These are phyloP conservation scores for Blastobotrys serpentis DNA, from an alignment of 1,139 yeast species.

Conservation along the genomic window DNA sequence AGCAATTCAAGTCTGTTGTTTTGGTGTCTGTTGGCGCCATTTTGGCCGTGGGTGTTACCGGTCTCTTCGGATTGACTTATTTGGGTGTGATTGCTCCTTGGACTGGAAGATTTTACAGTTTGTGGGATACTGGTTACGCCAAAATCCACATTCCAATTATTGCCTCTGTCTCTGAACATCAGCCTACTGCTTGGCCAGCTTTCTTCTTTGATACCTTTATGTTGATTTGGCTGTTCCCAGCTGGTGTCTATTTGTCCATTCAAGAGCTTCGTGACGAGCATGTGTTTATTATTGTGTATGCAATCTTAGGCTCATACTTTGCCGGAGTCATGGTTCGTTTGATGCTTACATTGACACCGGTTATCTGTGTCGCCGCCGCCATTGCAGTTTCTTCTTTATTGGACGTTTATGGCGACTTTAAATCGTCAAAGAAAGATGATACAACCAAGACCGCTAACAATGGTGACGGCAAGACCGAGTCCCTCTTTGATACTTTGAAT, in stretches of 20 bases:
- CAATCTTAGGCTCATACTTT: slow-evolving; percentile 90
- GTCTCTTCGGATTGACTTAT: slow-evolving; percentile 76
- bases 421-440: slow-evolving; percentile 24
- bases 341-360: slow-evolving; percentile 95
- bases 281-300: slow-evolving; percentile 84
- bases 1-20: slow-evolving; percentile 74
- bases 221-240: slow-evolving; percentile 98
- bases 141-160: slow-evolving; percentile 97
- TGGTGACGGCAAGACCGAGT: slow-evolving; percentile 14
- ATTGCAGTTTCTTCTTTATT: slow-evolving; percentile 81
- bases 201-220: slow-evolving; percentile 92
- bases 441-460: slow-evolving; percentile 8
- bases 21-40: slow-evolving; percentile 57
- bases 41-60: slow-evolving; percentile 62
- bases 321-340: slow-evolving; percentile 99
- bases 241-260: slow-evolving; percentile 87
- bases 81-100: slow-evolving; percentile 97
- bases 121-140: slow-evolving; percentile 98
- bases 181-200: slow-evolving; percentile 99
- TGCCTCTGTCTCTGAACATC: slow-evolving; percentile 98
- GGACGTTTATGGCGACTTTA: slow-evolving; percentile 75
- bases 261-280: slow-evolving; percentile 90
- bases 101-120: slow-evolving; percentile 98
- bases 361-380: slow-evolving; percentile 89
- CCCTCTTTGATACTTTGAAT: slow-evolving; percentile 12